These are phyloP conservation scores for Nakazawaea holstii DNA, from an alignment of 805 yeast species.

Conservation along the genomic window DNA sequence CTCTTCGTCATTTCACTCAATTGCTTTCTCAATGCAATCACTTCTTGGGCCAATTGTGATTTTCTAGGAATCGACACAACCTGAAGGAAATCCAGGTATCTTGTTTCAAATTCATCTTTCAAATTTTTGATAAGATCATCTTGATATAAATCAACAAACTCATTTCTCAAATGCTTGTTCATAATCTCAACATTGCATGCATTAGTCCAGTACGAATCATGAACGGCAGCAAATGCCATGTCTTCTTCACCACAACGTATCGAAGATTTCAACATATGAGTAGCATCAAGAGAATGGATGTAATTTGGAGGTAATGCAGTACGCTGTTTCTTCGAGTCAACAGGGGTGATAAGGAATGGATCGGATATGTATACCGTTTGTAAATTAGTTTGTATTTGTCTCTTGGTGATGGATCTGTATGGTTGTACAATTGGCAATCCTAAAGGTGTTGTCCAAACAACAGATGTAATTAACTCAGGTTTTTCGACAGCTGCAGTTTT, in stretches of 20 bases:
- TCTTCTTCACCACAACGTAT: constrained; percentile 60
- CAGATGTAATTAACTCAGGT: constrained; percentile 73
- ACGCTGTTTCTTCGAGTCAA: constrained; percentile 83
- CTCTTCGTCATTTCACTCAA: constrained; percentile 47
- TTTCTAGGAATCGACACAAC: constrained; percentile 48
- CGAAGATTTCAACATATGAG: constrained; percentile 93
- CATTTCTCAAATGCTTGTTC: constrained; percentile 67
- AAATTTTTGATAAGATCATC: constrained; percentile 67
- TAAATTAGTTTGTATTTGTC: constrained; percentile 70
- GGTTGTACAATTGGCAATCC: constrained; percentile 98
- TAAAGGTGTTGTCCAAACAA: constrained; percentile 96
- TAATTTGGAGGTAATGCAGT: constrained; percentile 95
- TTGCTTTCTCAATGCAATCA: constrained; percentile 43
- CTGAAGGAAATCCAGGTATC: constrained; percentile 71
- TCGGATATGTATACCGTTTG: constrained; percentile 86
- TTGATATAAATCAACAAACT: constrained; percentile 73
- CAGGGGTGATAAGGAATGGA: constrained; percentile 79
- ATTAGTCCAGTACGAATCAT: constrained; percentile 98
- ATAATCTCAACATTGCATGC: constrained; percentile 74
- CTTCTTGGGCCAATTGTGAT: constrained; percentile 44
- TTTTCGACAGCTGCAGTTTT: constrained; percentile 35
- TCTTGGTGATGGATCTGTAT: constrained; percentile 64
- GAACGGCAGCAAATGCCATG: constrained; percentile 87
- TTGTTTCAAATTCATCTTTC: constrained; percentile 70
- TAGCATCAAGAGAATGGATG: constrained; percentile 92